phyloP scores from a whole-genome alignment of 192 early-diverging fungal species.

The Podochytrium sp. region DNA sequence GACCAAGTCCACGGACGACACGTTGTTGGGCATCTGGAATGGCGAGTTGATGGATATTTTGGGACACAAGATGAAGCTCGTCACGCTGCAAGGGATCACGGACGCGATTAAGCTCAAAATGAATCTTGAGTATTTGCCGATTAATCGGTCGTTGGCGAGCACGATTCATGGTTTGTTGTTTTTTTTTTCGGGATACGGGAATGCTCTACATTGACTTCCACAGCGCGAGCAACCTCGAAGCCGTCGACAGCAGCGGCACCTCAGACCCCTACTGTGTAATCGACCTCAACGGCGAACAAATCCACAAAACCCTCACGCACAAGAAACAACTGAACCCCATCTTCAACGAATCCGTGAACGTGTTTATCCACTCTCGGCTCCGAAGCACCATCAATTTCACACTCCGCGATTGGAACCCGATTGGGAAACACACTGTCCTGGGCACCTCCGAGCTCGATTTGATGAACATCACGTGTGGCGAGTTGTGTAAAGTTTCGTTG shows the following conservation, averaged over 20 bases:
- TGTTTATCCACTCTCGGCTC: conserved; percentile 39
- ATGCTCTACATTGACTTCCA: conserved; percentile 53
- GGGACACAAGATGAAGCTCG: conserved; percentile 30
- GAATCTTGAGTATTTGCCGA: conserved; percentile 10
- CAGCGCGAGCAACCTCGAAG: conserved; percentile 55
- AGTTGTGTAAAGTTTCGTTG: conserved; percentile 8
- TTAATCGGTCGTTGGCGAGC: conserved; percentile 12
- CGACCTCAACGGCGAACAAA: conserved; percentile 43
- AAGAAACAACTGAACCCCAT: conserved; percentile 74
- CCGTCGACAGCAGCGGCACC: conserved; percentile 54
- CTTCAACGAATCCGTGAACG: conserved; percentile 59
- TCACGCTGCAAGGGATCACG: background rate
- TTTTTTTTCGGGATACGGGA: conserved; percentile 34
- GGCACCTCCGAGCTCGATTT: conserved; percentile 49
- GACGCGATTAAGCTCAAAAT: background rate
- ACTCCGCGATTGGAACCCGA: conserved; percentile 84
- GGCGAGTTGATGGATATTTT: conserved; percentile 38
- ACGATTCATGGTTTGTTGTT: conserved; percentile 1
- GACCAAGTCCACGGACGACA: conserved; percentile 24
- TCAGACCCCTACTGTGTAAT: conserved; percentile 53
- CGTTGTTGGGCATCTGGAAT: conserved; percentile 43
- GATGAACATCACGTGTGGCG: conserved; percentile 33
- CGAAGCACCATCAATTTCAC: conserved; percentile 51
- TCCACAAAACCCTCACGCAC: conserved; percentile 70
- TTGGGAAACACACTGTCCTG: conserved; percentile 72